Evolutionary conservation across 257 asterid genomes (phyloP).

Genomic region (Lavandula angustifolia): DNA sequence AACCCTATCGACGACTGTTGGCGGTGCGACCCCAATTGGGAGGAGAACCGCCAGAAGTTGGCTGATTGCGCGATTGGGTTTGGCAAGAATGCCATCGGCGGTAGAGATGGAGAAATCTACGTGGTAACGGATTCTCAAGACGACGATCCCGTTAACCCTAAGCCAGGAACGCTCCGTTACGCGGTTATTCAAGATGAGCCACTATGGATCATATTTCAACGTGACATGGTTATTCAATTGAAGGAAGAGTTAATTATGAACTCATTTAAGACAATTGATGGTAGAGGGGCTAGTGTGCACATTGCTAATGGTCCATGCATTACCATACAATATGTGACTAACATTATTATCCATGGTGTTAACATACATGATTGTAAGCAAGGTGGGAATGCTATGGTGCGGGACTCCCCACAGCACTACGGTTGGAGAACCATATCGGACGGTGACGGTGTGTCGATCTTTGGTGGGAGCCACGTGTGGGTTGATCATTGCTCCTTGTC

Average conservation of each 20-base stretch:
- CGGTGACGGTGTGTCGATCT: slow-evolving; percentile 71
- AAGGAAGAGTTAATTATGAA: slow-evolving; percentile 65
- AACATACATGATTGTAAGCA: slow-evolving; percentile 64
- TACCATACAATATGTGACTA: slow-evolving; percentile 60
- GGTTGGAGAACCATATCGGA: slow-evolving; percentile 66
- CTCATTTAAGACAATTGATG: slow-evolving; percentile 70
- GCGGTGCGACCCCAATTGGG: slow-evolving; percentile 63
- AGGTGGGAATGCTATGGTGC: slow-evolving; percentile 66
- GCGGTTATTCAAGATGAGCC: slow-evolving; percentile 59
- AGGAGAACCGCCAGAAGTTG: slow-evolving; percentile 46
- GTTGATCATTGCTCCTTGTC: slow-evolving; percentile 69
- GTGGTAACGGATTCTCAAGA: slow-evolving; percentile 49
- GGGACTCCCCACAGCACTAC: slow-evolving; percentile 53
- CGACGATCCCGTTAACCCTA: slow-evolving; percentile 56
- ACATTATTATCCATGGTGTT: slow-evolving; percentile 61
- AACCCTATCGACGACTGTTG: slow-evolving; percentile 70
- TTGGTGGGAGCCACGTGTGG: slow-evolving; percentile 65
- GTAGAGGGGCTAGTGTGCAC: slow-evolving; percentile 67
- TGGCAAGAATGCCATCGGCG: slow-evolving; percentile 66
- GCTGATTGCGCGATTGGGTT: slow-evolving; percentile 70
- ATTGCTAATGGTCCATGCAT: slow-evolving; percentile 69
- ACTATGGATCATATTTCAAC: slow-evolving; percentile 56
- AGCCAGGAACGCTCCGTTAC: slow-evolving; percentile 58
- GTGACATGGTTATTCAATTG: slow-evolving; percentile 62
- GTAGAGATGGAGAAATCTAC: slow-evolving; percentile 56